A percentile compares a stretch with the other conserved stretches of the same genome.
Conservation (phyloP, 1,284 basidiomycete species). For the Calocybe gambosa region DNA sequence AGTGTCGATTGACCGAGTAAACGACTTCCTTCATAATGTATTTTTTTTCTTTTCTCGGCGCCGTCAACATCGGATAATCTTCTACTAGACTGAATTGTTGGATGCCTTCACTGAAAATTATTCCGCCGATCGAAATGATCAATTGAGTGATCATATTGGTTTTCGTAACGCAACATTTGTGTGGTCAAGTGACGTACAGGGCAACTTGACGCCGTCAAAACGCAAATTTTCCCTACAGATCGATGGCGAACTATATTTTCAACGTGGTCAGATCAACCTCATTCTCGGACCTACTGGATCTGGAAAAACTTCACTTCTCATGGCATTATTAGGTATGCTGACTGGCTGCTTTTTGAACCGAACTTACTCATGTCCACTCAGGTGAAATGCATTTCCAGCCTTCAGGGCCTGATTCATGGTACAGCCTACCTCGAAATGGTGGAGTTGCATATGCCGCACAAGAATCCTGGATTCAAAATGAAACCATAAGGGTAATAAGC, state of each 20-base stretch:
- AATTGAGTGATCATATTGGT: conserved; percentile 25
- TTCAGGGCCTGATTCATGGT: conserved; percentile 52
- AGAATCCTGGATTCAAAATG: conserved; percentile 72
- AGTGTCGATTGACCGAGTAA: conserved; percentile 19
- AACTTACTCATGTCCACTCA: not conserved
- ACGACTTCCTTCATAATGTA: conserved; percentile 25
- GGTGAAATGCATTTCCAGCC: conserved; percentile 65
- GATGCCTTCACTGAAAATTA: conserved; percentile 35
- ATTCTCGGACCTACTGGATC: conserved; percentile 57
- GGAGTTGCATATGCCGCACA: conserved; percentile 76
- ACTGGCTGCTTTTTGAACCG: not conserved
- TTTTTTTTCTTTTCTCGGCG: conserved; percentile 4
- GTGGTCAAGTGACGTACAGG: conserved; percentile 34
- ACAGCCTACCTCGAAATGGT: conserved; percentile 54
- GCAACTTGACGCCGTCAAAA: conserved; percentile 25
- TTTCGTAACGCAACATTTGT: conserved; percentile 37
- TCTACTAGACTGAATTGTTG: conserved; percentile 43
- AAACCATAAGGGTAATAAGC: conserved; percentile 29
- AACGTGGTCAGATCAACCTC: conserved; percentile 52
- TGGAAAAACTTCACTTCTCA: conserved; percentile 45
- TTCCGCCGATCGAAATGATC: conserved; percentile 16
- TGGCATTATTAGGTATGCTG: conserved; percentile 45
- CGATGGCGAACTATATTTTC: conserved; percentile 51
- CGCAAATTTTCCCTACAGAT: conserved; percentile 44
- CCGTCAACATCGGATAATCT: not conserved